These are phyloP conservation scores for Staphylotrichum longicolle DNA, from an alignment of 495 filamentous ascomycete species.

Conservation along the genomic window DNA sequence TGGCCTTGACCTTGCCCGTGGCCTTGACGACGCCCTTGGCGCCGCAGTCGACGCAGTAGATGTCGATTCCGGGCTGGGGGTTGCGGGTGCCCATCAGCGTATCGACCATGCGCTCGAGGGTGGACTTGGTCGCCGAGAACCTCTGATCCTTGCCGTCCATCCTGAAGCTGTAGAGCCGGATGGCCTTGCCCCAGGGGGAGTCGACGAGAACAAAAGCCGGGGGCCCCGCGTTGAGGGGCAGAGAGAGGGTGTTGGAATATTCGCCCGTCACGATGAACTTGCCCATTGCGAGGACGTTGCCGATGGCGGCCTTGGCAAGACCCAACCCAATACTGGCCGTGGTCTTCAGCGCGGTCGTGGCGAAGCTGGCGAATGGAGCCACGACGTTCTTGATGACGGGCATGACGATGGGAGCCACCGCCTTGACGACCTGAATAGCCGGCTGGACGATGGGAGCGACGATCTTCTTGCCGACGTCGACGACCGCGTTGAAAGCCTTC, in stretches of 20 bases:
- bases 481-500: background rate
- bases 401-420: too few species aligned
- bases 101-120: background rate
- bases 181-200: conserved; percentile 14
- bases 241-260: conserved; percentile 3
- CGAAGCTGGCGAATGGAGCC: background rate
- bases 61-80: conserved; percentile 15
- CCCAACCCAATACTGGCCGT: background rate
- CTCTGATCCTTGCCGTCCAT: conserved; percentile 6
- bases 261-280: conserved; percentile 7
- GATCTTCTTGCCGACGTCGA: background rate
- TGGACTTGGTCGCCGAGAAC: conserved; percentile 7
- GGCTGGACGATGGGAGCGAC: background rate
- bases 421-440: too few species aligned
- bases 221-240: background rate
- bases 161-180: conserved; percentile 10
- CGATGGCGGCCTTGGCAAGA: background rate
- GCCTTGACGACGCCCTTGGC: conserved; percentile 4
- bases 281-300: background rate
- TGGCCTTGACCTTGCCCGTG: background rate
- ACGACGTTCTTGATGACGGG: too few species aligned
- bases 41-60: conserved; percentile 18
- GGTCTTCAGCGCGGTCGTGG: background rate
- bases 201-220: background rate
- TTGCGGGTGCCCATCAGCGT: conserved; percentile 9